Evolutionary conservation across 371 early-diverging fungal species (phyloP), one percentile per base, ranked within the genome.

Genomic region (Mucor piriformis): DNA sequence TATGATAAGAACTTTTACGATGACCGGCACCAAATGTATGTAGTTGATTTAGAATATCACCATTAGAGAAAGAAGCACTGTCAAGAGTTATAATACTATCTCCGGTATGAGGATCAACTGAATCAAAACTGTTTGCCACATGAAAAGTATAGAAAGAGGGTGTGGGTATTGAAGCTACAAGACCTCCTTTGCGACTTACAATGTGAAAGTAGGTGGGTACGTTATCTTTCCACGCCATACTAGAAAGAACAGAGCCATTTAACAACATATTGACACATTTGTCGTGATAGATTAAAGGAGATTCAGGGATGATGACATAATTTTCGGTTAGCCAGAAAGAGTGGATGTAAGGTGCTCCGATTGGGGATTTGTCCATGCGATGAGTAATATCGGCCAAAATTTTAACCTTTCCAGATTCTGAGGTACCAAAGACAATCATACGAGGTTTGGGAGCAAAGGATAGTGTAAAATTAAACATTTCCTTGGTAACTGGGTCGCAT

Each of bases 141-240:
- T 87, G 87, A 59, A 87, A 84, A 7, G 79, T 69, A 44, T 74
- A 85, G 38, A 75, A 83, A 0, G 77, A 63, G 11, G 75, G 73
- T 5, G 64, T 61, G 32, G 78, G 73, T 25, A 82, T 73, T 0
- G 83, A 79, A 0, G 82, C 82, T 8, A 85, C 69, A 37, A 76
- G 78, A 2, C 77, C 67, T 11, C 42, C 27, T 53, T 53, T 10
- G 0, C 85, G 80, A n/a, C 68, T 64, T 18, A 86, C 64, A 0
- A 86, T 65, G 57, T 86, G 81, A 50, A 80, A 74, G 6, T 74
- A 72, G 0, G 76, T 57, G 44, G 79, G 77, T 40, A 52, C 29
- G 0, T 65, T 58, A 2, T 61, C 58, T 12, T 76, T 67, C 69
- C 81, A 81, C 10, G 55, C 49, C 57, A 83, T 67, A 11, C 74